Evolutionary conservation across 176 grass and related monocot genomes (phyloP).

Genomic region (Carex parvula): DNA sequence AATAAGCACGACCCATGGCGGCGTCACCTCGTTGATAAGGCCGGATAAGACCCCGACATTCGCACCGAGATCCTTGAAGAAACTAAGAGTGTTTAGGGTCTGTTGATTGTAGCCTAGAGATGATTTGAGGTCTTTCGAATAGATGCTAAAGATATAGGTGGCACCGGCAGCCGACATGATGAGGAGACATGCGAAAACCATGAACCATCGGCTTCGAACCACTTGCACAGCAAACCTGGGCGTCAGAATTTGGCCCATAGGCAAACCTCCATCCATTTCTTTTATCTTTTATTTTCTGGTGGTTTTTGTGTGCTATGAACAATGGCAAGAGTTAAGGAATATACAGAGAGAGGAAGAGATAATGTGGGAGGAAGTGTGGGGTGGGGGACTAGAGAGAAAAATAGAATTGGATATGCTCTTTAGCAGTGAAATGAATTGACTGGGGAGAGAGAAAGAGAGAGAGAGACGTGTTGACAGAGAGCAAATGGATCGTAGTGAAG

Average conservation of each 20-base stretch:
- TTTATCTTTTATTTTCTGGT: not conserved
- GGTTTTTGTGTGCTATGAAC: not conserved
- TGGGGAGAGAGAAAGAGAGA: not conserved
- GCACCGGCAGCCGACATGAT: constrained; percentile 70
- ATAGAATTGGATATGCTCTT: not conserved
- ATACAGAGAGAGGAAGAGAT: not conserved
- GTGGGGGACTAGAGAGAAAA: not conserved
- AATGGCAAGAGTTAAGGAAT: not conserved
- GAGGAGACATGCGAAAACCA: constrained; percentile 66
- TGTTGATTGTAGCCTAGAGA: constrained; percentile 73
- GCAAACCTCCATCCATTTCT: constrained; percentile 19
- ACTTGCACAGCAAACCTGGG: constrained; percentile 49
- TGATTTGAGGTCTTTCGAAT: constrained; percentile 53
- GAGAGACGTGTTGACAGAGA: not conserved
- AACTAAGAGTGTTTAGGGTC: constrained; percentile 74
- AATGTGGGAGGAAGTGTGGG: not conserved
- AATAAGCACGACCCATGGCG: constrained; percentile 61
- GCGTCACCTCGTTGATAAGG: constrained; percentile 65
- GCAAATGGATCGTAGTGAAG: not conserved
- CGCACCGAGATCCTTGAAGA: constrained; percentile 82
- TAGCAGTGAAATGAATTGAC: constrained; percentile 3
- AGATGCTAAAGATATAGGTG: constrained; percentile 75
- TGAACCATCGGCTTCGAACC: constrained; percentile 67
- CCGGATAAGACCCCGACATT: constrained; percentile 67
- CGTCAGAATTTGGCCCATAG: constrained; percentile 29